Base-by-base conservation (phyloP, 768 basidiomycete species). In the Lactifluus volemus region DNA sequence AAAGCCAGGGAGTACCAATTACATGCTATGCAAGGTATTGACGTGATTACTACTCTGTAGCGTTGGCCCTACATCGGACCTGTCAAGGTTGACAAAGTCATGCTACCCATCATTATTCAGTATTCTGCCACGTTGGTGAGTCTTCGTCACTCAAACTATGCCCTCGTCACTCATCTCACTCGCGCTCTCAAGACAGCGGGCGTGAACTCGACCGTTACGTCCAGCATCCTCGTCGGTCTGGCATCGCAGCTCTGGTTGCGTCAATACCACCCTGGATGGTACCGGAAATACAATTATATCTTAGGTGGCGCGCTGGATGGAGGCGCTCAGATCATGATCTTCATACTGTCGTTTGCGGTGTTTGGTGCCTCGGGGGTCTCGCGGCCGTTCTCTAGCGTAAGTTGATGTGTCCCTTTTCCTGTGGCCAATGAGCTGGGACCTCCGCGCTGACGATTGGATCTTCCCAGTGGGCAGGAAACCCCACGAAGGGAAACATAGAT, bases 301-400 rank as follows among this genome's bases (percentile, higher is more conserved):
- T 70, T 87, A 4, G 84, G 83, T 32, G 87, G 84, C 45, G 86
- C 81, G 7, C 72, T 85, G 39, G 84, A 85, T 66, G 84, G 84
- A 30, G 84, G 85, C 11, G 80, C 82, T 15, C 84, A 85, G 68
- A 77, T 84, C 52, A 84, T 84, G 81, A 76, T 82, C 34, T 83
- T 84, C 67, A 74, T 86, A 42, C 73, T 84, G 5, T 82, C 83
- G 0, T 86, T 85, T 68, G 82, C 83, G 2, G 82, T 85, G 25
- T 84, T 82, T 65, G 84, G 85, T 17, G 83, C 81, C 14, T 78
- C 79, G 0, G 83, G 83, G 10, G 67, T 68, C 11, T 67, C 73
- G 51, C 72, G 74, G 55, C 79, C 78, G 3, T 84, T 84, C 77
- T 82, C 83, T 8, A 53, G 66, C 34, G 50, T 60, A 56, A 30